phyloP scores from a whole-genome alignment of 2,329 filamentous ascomycete species.

The Taxawa tesnikishii region DNA sequence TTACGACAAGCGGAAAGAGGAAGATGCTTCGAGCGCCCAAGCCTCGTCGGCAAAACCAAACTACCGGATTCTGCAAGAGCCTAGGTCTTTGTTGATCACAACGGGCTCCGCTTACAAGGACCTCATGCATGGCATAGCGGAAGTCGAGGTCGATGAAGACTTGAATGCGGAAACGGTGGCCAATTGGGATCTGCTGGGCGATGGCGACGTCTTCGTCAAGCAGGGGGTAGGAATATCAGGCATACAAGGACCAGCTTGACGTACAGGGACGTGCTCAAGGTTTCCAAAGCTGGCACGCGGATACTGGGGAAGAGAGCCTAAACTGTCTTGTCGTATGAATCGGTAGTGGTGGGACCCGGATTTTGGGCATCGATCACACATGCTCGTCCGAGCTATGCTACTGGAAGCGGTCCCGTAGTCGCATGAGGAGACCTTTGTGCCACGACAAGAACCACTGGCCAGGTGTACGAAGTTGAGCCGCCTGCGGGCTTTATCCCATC shows the following conservation, averaged over 20 bases:
- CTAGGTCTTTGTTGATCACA: slow-evolving; percentile 65
- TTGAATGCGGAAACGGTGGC: slow-evolving; percentile 46
- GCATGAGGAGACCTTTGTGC: no score
- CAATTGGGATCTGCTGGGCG: slow-evolving; percentile 59
- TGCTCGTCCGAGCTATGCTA: no score
- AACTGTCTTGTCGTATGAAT: no score
- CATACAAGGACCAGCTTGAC: slow-evolving; percentile 59
- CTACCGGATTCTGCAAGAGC: slow-evolving; percentile 69
- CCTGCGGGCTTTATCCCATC: no score
- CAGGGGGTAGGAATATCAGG: slow-evolving; percentile 44
- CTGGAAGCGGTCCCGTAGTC: no score
- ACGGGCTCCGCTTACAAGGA: slow-evolving; percentile 55
- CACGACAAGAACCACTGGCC: no score
- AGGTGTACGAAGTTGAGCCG: no score
- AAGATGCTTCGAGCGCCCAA: background rate
- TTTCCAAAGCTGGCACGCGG: slow-evolving; percentile 60
- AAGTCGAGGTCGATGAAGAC: slow-evolving; percentile 51
- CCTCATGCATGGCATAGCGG: slow-evolving; percentile 63
- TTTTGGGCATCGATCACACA: no score
- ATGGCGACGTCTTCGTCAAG: slow-evolving; percentile 24
- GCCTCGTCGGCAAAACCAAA: slow-evolving; percentile 3
- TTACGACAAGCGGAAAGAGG: slow-evolving; percentile 32
- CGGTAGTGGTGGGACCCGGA: no score
- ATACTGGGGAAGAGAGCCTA: slow-evolving; percentile 46
- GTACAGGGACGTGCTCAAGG: slow-evolving; percentile 76